Evolutionary conservation across 495 filamentous ascomycete species (phyloP), one percentile per base, ranked within the genome.

Genomic region (Hyaloscypha finlandica): DNA sequence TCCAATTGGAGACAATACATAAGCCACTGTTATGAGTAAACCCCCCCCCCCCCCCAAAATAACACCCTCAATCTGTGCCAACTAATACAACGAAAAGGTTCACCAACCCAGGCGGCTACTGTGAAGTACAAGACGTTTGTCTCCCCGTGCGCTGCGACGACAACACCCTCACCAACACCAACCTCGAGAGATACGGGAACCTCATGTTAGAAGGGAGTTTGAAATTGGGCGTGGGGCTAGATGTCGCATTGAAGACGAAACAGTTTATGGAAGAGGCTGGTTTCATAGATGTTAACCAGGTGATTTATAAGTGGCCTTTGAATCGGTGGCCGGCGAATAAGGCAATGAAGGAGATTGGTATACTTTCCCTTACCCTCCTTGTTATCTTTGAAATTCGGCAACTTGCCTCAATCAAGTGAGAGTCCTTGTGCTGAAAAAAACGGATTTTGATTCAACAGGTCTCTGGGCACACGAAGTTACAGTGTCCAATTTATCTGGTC

Each of bases 261-360:
- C 64, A 79, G 60, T 65, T 71, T 4, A 74, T 86, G 68, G 77
- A 79, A 55, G 78, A 79, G 6, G 79, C 77, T 11, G 86, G 88
- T 1, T 91, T 88, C 69, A 76, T 81, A n/a, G 82, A 88, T 67
- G 80, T 89, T n/a, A 68, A 83, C 19, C 77, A 85, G 66, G 71
- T 73, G 30, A 45, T 79, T 6, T 77, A 76, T 57, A 86, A 85
- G 70, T 75, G 84, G 25, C 89, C 88, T 4, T 78, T 78, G 70
- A 83, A 81, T 67, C 76, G 77, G 19, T 68, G 67, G 67, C 67
- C 67, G 4, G 58, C 59, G 20, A 48, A 65, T 22, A 22, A 48
- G 11, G 57, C 58, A 52, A 33, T 37, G 6, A 65, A 65, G 25
- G 63, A 65, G 33, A 14, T 64, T 5, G 59, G 59, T 61, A 25